Base-by-base conservation (phyloP, 495 filamentous ascomycete genomes). In the Penicillium subrubescens region DNA sequence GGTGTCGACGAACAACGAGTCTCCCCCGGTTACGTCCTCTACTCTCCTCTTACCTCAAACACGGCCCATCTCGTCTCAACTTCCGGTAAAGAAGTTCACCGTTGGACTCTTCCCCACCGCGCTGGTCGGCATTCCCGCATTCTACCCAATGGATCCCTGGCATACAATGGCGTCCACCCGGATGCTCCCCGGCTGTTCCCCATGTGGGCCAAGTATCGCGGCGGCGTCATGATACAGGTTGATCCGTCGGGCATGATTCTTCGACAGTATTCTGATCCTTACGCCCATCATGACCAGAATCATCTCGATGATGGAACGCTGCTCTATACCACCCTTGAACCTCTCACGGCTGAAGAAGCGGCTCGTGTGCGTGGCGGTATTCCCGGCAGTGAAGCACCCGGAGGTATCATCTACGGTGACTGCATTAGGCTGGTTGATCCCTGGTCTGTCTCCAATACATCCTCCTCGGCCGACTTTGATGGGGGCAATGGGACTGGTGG, bases 231-330 rank as follows among this genome's bases (percentile, higher is more conserved):
- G 81, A 72, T 73, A 43, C 67, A 83, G 57, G 65, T 83, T 25
- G 71, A 77, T 53, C 65, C 75, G 0, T 29, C 53, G 6, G 79
- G 81, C 6, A 70, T 77, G 0, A 67, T 81, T 3, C 35, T 82
- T 0, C 71, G 71, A 5, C 73, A 82, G 48, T 81, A 77, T 54
- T 60, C 57, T 14, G 81, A 83, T 63, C 77, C 78, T 0, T 64
- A 75, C 11, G 81, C 75, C 0, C 81, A 83, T 46, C 80, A 83
- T 62, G 81, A 82, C 60, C 81, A 82, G 48, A 72, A 81, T 62
- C 80, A 83, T 59, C 72, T 80, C 21, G 79, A 71, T 39, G 75
- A 82, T 31, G 79, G 81, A 0, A 68, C 71, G 3, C 48, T 81
- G 14, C 71, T 82, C 4, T 83, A 83, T 53, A 81, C 81, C 10